Evolutionary conservation across 371 early-diverging fungal species (phyloP).

Genomic region (Saksenaea vasiformis): DNA sequence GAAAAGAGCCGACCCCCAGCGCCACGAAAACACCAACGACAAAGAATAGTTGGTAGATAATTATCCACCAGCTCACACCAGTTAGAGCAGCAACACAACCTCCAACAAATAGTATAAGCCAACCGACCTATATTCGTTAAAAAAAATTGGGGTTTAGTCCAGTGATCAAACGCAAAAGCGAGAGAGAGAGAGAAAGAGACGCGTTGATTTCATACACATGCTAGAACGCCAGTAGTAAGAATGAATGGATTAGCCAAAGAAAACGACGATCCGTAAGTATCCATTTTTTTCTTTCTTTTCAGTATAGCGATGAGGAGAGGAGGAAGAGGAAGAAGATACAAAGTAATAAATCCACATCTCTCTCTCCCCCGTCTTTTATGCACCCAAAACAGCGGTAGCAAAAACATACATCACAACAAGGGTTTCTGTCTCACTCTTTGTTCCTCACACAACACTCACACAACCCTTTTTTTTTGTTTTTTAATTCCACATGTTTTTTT

Average conservation of each 20-base stretch:
- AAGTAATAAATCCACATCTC: background rate
- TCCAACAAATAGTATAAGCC: constrained; percentile 70
- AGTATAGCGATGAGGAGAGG: background rate
- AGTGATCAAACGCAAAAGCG: too few relatives aligned
- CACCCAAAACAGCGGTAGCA: constrained; percentile 13
- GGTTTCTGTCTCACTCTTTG: constrained; percentile 4
- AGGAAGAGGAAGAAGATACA: constrained; percentile 7
- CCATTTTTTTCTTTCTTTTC: too few relatives aligned
- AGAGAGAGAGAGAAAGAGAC: too few relatives aligned
- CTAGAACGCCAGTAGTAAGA: constrained; percentile 16
- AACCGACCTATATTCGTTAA: constrained; percentile 50
- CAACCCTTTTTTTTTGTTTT: constrained; percentile 4
- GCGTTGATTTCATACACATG: constrained; percentile 18
- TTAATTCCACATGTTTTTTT: constrained; percentile 9
- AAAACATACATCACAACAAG: constrained; percentile 10
- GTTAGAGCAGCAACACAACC: constrained; percentile 52
- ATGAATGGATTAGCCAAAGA: constrained; percentile 22
- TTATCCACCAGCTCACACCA: constrained; percentile 58
- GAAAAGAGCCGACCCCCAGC: constrained; percentile 26
- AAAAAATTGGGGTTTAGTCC: background rate
- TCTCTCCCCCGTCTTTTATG: background rate
- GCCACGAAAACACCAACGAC: constrained; percentile 44
- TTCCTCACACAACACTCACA: background rate
- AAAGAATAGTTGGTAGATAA: constrained; percentile 62
- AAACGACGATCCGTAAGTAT: constrained; percentile 22